Evolutionary conservation across 257 asterid species (phyloP), one percentile per base, ranked within the genome.

Genomic region (Henckelia pumila): DNA sequence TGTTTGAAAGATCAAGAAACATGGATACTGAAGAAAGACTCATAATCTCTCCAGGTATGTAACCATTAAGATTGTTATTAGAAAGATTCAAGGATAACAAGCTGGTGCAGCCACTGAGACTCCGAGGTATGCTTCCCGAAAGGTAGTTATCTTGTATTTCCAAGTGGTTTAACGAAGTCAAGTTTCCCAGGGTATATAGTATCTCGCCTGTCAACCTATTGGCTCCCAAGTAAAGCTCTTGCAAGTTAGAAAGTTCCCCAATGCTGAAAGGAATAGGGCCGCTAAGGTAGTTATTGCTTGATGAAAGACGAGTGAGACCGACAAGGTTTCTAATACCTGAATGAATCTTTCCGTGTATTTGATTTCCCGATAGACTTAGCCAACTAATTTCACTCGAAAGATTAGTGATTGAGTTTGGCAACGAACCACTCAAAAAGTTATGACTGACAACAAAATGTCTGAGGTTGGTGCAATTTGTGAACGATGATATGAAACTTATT

Each of bases 261-360:
- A 78, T 62, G 20, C 22, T 67, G 25, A 62, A 19, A 0, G 82
- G 77, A 40, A 80, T 71, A 50, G 56, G 10, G 17, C 73, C 77
- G 0, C 59, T 25, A 28, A 80, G 59, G 21, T 59, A 59, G 70
- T 80, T 80, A 40, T 57, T 50, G 59, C 44, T 49, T 56, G 73
- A 57, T 6, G 49, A 59, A 5, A 76, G 25, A 24, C 20, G 14
- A 44, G 61, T 56, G 2, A 80, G 3, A 16, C 65, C 64, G 24
- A 22, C 52, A 28, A 80, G 77, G 61, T 77, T 71, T 22, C 37
- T 35, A 47, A 80, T 60, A 29, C 68, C 77, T 19, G 21, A 30
- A 23, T 75, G 82, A 35, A 80, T 68, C 63, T 60, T 55, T 30
- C 84, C 84, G 1, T 66, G 77, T 19, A 80, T 64, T 37, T 73